phyloP scores from a whole-genome alignment of 495 filamentous ascomycete genomes.

The Antarctomyces pellizariae region DNA sequence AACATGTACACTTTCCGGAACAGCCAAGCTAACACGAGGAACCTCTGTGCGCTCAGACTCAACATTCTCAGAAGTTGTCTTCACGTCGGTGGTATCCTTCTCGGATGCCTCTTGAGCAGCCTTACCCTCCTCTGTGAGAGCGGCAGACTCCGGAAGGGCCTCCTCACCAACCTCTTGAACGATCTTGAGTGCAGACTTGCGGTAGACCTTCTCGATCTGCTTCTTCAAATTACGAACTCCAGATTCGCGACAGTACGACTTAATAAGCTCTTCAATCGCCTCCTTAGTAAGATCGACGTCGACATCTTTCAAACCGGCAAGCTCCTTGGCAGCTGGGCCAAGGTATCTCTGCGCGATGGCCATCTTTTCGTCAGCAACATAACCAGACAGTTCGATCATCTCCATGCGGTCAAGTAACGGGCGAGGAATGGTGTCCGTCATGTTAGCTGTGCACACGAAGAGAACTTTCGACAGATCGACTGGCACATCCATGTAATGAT shows the following conservation, averaged over 20 bases:
- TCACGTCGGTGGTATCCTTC: constrained; percentile 33
- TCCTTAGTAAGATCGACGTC: constrained; percentile 63
- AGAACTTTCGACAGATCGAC: constrained; percentile 95
- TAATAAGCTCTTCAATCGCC: constrained; percentile 90
- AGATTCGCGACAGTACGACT: constrained; percentile 91
- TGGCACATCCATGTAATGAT: constrained; percentile 97
- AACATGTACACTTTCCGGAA: constrained; percentile 75
- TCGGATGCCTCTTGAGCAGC: constrained; percentile 47
- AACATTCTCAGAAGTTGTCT: constrained; percentile 30
- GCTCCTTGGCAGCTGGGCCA: constrained; percentile 70
- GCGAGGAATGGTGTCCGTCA: constrained; percentile 94
- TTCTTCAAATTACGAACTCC: constrained; percentile 98
- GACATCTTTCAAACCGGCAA: constrained; percentile 75
- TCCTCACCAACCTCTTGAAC: constrained; percentile 87
- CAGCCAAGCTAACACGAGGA: constrained; percentile 57
- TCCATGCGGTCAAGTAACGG: constrained; percentile 96
- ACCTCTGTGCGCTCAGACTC: constrained; percentile 48
- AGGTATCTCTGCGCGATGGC: constrained; percentile 90
- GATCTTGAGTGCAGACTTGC: constrained; percentile 92
- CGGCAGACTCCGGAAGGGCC: constrained; percentile 55
- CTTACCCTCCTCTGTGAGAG: constrained; percentile 75
- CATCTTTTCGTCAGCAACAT: constrained; percentile 97
- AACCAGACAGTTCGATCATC: constrained; percentile 87
- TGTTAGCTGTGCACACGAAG: constrained; percentile 97
- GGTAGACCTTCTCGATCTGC: constrained; percentile 97